Evolutionary conservation across 2,329 filamentous ascomycete species (phyloP).

Genomic region (Tolypocladium sp.): DNA sequence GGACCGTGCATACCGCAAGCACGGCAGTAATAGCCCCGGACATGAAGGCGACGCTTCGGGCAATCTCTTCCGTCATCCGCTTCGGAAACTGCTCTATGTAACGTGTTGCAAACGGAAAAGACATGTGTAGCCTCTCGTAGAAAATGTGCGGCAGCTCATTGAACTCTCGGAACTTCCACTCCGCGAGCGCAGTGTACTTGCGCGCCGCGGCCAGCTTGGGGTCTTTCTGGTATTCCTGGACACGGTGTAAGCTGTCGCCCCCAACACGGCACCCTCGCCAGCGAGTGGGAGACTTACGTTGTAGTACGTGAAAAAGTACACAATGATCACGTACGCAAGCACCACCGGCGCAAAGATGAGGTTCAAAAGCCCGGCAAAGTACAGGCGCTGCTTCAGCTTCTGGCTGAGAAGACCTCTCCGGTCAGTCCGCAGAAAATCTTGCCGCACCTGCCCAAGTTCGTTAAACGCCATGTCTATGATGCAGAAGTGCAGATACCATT

Average conservation of each 20-base stretch:
- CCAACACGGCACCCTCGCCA: background rate
- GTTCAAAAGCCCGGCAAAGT: slow-evolving; percentile 78
- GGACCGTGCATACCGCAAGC: slow-evolving; percentile 71
- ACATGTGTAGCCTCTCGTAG: slow-evolving; percentile 83
- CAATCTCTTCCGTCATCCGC: slow-evolving; percentile 79
- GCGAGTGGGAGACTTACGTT: slow-evolving; percentile 47
- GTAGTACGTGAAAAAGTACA: slow-evolving; percentile 93
- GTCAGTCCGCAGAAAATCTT: slow-evolving; percentile 76
- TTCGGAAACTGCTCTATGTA: slow-evolving; percentile 97
- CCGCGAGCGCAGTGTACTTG: slow-evolving; percentile 84
- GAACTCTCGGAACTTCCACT: slow-evolving; percentile 98
- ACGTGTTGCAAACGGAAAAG: slow-evolving; percentile 81
- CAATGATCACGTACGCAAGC: slow-evolving; percentile 74
- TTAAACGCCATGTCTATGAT: slow-evolving; percentile 94
- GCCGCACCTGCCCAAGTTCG: slow-evolving; percentile 75
- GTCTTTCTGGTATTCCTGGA: slow-evolving; percentile 87
- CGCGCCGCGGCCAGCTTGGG: slow-evolving; percentile 73
- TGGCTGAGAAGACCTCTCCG: slow-evolving; percentile 71
- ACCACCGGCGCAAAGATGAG: slow-evolving; percentile 80
- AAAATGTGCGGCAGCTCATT: slow-evolving; percentile 94
- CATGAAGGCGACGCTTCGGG: slow-evolving; percentile 79
- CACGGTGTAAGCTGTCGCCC: background rate
- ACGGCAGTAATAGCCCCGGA: slow-evolving; percentile 80
- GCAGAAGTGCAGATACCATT: slow-evolving; percentile 86
- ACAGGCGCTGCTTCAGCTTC: slow-evolving; percentile 67